Base-by-base conservation (phyloP, 2,329 filamentous ascomycete species). In the Talaromyces amestolkiae region DNA sequence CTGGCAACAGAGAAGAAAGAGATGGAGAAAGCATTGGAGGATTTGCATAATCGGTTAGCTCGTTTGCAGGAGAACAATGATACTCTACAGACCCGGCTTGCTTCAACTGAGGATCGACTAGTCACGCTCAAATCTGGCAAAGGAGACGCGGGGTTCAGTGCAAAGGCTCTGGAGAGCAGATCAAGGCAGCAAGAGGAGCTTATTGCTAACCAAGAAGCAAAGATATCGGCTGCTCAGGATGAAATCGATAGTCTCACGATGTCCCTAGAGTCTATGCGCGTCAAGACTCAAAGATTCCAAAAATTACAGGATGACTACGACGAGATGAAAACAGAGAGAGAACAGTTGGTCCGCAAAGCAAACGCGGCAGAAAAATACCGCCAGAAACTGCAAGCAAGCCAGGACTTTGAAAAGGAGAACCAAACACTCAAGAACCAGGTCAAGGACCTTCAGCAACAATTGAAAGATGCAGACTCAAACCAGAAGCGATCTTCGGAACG, bases 121-220 rank as follows among this genome's bases (percentile, higher is more conserved):
- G 86, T 79, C 79, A 86, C 73, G 77, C 81, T 75, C 81, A 78
- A 80, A 64, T 80, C 80, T n/a, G 80, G 79, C 17, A 79, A 81
- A 62, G 79, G 77, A 10, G 79, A 80, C 53, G 65, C 76, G 80
- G 75, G 85, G 79, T 73, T 83, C 79, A 78, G 76, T 68, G 75
- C 74, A 61, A 79, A 76, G 69, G 76, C 76, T 1, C 66, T 80
- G 41, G 77, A 76, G 77, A 82, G 66, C 78, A 90, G 70, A 81
- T 88, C 78, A 5, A 75, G 77, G 39, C 78, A 92, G 70, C 87
- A 90, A 71, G 88, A 91, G 74, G 84, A 89, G 65, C 81, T 92
- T 59, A 93, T 93, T 72, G 87, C 87, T 45, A 85, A 82, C 27
- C 86, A 92, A 70, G 91, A 93, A 74, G 83, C 84, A 22, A 85